A percentile compares a stretch with the other conserved stretches of the same genome.
phyloP scores from a whole-genome alignment of 148 eudicot species.

The Rhododendron henanense region DNA sequence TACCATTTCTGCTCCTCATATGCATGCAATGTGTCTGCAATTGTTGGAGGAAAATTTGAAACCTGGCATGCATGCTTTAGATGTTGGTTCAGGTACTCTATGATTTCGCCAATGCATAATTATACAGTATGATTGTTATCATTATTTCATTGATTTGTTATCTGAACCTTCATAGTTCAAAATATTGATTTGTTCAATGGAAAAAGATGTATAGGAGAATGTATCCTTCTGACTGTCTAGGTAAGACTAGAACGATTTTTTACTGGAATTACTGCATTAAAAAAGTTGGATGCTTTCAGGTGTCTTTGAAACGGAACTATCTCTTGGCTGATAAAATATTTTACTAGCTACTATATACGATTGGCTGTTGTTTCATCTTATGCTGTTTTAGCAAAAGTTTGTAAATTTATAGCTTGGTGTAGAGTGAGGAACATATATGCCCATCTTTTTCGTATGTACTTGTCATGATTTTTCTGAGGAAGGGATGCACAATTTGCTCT shows the following conservation, averaged over 20 bases:
- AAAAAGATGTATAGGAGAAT: not conserved
- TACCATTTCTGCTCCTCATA: constrained; percentile 98
- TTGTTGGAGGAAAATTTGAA: constrained; percentile 69
- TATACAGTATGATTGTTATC: not conserved
- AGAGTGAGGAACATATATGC: not conserved
- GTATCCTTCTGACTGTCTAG: not conserved
- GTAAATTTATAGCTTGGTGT: not conserved
- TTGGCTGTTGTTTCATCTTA: constrained; percentile 5
- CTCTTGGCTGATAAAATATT: not conserved
- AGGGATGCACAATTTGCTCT: not conserved
- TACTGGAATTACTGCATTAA: not conserved
- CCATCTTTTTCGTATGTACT: not conserved
- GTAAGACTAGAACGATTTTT: not conserved
- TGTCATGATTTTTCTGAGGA: not conserved
- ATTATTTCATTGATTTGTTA: not conserved
- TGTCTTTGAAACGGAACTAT: not conserved
- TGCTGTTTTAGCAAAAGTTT: not conserved
- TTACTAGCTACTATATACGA: not conserved
- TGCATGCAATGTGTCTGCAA: constrained; percentile 95
- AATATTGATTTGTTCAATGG: not conserved
- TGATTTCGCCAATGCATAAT: not conserved
- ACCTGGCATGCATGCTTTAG: constrained; percentile 95
- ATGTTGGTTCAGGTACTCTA: constrained; percentile 88
- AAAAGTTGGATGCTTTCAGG: not conserved
- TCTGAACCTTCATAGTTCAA: not conserved